A percentile compares a stretch with the other conserved stretches of the same genome.
Conservation (phyloP, 208 protist genomes). For the Crithidia bombi region DNA sequence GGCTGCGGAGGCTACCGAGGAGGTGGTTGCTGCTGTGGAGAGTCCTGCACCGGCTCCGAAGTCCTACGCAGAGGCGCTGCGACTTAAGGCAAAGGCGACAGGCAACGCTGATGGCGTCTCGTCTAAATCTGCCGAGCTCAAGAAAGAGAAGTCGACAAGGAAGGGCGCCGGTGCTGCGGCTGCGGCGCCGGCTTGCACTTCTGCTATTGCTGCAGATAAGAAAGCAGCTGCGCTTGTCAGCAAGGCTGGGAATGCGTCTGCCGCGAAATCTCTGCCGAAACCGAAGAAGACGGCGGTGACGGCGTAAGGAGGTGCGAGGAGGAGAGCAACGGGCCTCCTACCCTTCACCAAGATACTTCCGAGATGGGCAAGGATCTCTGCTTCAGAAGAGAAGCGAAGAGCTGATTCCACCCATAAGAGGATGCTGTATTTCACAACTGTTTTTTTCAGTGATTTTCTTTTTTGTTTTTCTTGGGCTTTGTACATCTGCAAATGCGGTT, state of each 20-base stretch:
- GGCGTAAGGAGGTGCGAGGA: background rate
- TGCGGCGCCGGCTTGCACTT: background rate
- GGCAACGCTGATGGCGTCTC: background rate
- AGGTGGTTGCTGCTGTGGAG: background rate
- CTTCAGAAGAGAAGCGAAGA: background rate
- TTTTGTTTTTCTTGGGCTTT: background rate
- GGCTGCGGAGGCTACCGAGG: background rate
- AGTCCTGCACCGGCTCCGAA: background rate
- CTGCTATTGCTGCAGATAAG: background rate
- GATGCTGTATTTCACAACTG: background rate
- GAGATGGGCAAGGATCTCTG: too few species aligned
- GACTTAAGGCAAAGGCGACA: conserved; percentile 11
- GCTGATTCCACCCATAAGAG: background rate
- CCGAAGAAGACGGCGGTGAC: background rate
- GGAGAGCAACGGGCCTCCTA: background rate
- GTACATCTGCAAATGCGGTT: background rate
- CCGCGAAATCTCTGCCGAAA: background rate
- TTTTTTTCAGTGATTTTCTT: conserved; percentile 6
- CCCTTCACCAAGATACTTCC: background rate
- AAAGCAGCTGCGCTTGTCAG: background rate
- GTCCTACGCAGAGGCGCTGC: conserved; percentile 21
- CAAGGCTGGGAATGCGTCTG: background rate
- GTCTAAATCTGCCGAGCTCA: background rate
- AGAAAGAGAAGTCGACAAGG: conserved; percentile 1
- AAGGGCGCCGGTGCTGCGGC: too few species aligned